Base-by-base conservation (phyloP, 2,329 filamentous ascomycete genomes). In the Penicillium crustosum region DNA sequence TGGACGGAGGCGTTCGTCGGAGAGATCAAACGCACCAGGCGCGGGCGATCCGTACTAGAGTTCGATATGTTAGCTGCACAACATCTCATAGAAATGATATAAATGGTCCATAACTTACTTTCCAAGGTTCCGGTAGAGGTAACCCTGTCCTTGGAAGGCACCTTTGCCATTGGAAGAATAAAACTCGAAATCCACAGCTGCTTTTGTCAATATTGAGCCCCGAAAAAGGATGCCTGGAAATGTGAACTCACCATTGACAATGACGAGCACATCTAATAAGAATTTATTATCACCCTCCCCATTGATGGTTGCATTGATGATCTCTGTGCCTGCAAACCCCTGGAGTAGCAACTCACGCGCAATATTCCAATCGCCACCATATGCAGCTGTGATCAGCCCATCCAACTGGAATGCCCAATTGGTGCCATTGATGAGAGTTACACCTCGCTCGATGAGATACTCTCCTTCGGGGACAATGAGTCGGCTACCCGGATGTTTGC, bases 101-200 rank as follows among this genome's bases (percentile, higher is more conserved):
- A 17, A 25, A 9, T 15, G 21, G 7, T 42, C 13, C 6, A 23
- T 42, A 4, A 25, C 41, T 53, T 62, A 72, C 66, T 73, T 73
- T 12, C 66, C 62, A 0, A 68, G 61, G 9, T 69, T 65, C 39
- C 72, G 62, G 35, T 68, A 69, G 7, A 74, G 61, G 49, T 74
- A 75, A 5, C 73, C 72, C 58, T 75, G 72, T 8, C 72, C 72
- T 36, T 75, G 68, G 49, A 75, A 67, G 4, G 72, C 72, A 10
- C 73, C 72, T 1, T 64, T 61, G 5, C 68, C 67, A 45, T 70
- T 75, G n/a, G 61, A 66, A 0, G 72, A 75, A 53, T 70, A 75
- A 25, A 75, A 70, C 53, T 75, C 72, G 41, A 75, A 68, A 54
- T 75, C 72, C 15, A 68, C 65, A 36, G 69, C 69, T 70, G 9